A percentile compares a stretch with the other conserved stretches of the same genome.
phyloP scores from a whole-genome alignment of 495 filamentous ascomycete species.

The Penicillium arizonense region DNA sequence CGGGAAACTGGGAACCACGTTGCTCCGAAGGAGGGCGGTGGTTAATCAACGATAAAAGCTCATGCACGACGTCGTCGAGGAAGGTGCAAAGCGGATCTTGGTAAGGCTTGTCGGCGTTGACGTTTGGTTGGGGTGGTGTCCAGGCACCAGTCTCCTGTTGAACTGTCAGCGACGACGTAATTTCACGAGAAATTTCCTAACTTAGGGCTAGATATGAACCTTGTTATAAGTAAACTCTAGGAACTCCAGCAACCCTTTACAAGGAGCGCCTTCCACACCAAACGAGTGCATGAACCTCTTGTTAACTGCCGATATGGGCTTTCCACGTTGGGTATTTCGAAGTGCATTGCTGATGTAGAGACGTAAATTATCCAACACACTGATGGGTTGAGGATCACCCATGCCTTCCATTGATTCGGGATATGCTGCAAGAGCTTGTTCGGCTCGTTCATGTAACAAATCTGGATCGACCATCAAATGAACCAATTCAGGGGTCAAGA shows the following conservation, averaged over 20 bases:
- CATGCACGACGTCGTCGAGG: constrained; percentile 55
- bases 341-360: constrained; percentile 64
- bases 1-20: constrained; percentile 30
- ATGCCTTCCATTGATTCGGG: constrained; percentile 59
- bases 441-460: constrained; percentile 51
- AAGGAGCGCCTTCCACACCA: constrained; percentile 54
- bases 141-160: constrained; percentile 38
- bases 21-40: constrained; percentile 46
- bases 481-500: constrained; percentile 49
- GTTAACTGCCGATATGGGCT: constrained; percentile 63
- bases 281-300: constrained; percentile 71
- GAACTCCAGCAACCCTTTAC: constrained; percentile 59
- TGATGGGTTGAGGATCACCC: constrained; percentile 41
- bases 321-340: constrained; percentile 39
- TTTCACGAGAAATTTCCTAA: background rate
- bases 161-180: constrained; percentile 12
- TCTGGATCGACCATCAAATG: constrained; percentile 55
- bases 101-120: constrained; percentile 38
- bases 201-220: constrained; percentile 22
- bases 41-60: constrained; percentile 47
- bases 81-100: constrained; percentile 44
- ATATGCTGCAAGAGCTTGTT: constrained; percentile 52
- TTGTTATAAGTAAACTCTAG: constrained; percentile 55
- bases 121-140: constrained; percentile 44
- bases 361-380: constrained; percentile 54